Conservation (phyloP, 2,329 filamentous ascomycete genomes). For the Colletotrichum melonis region DNA sequence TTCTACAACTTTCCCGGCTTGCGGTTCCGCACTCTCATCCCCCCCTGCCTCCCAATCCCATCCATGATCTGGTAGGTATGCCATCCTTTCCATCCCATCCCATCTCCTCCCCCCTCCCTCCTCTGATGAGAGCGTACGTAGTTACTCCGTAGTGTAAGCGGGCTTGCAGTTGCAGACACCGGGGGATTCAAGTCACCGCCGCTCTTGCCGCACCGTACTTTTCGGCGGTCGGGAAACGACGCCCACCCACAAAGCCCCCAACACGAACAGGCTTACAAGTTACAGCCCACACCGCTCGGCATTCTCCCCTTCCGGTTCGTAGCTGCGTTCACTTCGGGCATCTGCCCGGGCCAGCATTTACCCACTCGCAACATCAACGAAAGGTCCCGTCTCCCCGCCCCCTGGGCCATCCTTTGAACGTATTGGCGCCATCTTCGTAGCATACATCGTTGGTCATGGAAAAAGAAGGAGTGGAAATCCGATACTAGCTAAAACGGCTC, state of each 20-base stretch:
- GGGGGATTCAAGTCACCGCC: background rate
- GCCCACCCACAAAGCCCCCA: too few species aligned
- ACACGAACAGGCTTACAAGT: too few species aligned
- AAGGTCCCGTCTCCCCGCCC: too few species aligned
- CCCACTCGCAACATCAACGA: too few species aligned
- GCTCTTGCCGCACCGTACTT: conserved; percentile 13
- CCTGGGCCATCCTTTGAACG: background rate
- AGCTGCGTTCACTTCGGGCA: conserved; percentile 5
- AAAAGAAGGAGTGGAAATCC: background rate
- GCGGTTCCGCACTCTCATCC: too few species aligned
- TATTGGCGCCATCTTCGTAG: background rate
- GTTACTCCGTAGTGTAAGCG: too few species aligned
- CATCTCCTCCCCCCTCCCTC: background rate
- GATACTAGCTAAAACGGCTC: background rate
- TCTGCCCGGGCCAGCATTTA: background rate
- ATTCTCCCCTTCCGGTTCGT: conserved; percentile 8
- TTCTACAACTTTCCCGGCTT: too few species aligned
- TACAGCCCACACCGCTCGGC: conserved; percentile 11
- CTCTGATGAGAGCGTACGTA: background rate
- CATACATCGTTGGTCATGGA: background rate
- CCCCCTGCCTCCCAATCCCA: too few species aligned
- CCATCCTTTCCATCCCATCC: background rate
- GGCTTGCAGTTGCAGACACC: background rate
- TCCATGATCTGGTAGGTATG: too few species aligned
- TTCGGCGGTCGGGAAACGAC: background rate